Percentiles rank a stretch among this genome's conserved stretches.
phyloP scores from a whole-genome alignment of 202 grass and related monocot genomes.

The Musa balbisiana region DNA sequence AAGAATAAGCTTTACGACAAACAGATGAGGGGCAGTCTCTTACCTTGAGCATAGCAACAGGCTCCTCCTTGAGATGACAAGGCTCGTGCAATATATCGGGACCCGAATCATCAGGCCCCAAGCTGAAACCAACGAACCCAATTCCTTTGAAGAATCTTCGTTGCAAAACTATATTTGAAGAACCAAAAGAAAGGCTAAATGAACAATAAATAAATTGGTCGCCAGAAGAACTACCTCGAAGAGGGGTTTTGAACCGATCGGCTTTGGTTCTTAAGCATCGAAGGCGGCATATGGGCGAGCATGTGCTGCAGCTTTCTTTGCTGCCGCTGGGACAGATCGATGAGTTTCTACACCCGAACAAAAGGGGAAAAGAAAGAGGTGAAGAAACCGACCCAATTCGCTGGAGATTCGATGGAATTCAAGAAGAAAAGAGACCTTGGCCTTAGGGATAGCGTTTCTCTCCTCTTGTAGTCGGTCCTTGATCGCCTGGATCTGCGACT shows the following conservation, averaged over 20 bases:
- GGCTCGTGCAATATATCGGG: constrained; percentile 17
- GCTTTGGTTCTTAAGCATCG: constrained; percentile 38
- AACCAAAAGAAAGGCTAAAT: constrained; percentile 17
- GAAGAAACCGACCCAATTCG: neutral
- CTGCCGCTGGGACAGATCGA: constrained; percentile 55
- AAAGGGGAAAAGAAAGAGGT: neutral
- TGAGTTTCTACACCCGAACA: constrained; percentile 40
- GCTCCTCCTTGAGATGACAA: constrained; percentile 59
- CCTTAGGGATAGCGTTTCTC: constrained; percentile 64
- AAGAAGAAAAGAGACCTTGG: constrained; percentile 42
- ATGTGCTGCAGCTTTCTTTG: constrained; percentile 82
- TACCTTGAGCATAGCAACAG: constrained; percentile 76
- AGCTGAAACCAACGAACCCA: constrained; percentile 26
- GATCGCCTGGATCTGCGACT: constrained; percentile 62
- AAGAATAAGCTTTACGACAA: neutral
- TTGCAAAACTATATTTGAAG: too few species aligned
- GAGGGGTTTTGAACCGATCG: constrained; percentile 28
- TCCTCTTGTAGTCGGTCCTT: constrained; percentile 61
- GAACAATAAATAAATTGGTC: too few species aligned
- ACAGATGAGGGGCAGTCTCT: constrained; percentile 5
- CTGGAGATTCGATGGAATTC: neutral
- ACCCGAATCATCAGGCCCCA: constrained; percentile 29
- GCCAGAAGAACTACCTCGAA: constrained; percentile 36
- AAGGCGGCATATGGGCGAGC: constrained; percentile 52
- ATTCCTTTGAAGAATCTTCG: too few species aligned